These are phyloP conservation scores for Aurinia saxatilis DNA, from an alignment of 345 rosid species.

Conservation along the genomic window DNA sequence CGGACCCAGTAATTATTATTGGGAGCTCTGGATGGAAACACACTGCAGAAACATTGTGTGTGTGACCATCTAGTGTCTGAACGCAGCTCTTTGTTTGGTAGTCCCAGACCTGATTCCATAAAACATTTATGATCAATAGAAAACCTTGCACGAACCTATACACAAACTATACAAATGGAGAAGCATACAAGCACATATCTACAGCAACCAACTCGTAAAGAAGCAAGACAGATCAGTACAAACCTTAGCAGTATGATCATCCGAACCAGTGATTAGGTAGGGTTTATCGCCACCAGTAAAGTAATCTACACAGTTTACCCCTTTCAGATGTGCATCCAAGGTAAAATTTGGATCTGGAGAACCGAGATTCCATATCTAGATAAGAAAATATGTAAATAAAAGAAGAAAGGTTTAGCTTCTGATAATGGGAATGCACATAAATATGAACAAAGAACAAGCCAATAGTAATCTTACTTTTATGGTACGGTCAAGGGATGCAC, in stretches of 20 bases:
- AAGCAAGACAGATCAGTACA: slow-evolving; percentile 16
- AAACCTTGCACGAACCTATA: slow-evolving; percentile 9
- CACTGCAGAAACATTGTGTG: slow-evolving; percentile 84
- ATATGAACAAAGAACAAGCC: background rate
- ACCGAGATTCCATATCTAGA: slow-evolving; percentile 88
- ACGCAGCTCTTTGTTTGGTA: slow-evolving; percentile 79
- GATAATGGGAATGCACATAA: background rate
- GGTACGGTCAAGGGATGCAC: slow-evolving; percentile 78
- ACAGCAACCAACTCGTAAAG: slow-evolving; percentile 4
- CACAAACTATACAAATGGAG: slow-evolving; percentile 2
- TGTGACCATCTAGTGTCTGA: slow-evolving; percentile 74
- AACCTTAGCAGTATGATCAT: slow-evolving; percentile 91
- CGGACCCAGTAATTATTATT: slow-evolving; percentile 74
- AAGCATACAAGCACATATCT: slow-evolving; percentile 4
- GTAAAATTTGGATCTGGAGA: slow-evolving; percentile 69
- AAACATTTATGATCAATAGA: slow-evolving; percentile 22
- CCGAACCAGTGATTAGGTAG: slow-evolving; percentile 77
- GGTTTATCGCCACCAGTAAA: slow-evolving; percentile 66
- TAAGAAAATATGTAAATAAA: slow-evolving; percentile 1
- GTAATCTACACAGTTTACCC: slow-evolving; percentile 82
- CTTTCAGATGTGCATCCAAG: slow-evolving; percentile 78
- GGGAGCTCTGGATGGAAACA: slow-evolving; percentile 86
- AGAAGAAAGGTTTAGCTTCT: background rate
- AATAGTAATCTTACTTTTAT: slow-evolving; percentile 41
- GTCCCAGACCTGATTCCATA: slow-evolving; percentile 63